Evolutionary conservation across 2,329 filamentous ascomycete genomes (phyloP), one percentile per base, ranked within the genome.

Genomic region (Elsinoe necatrix): DNA sequence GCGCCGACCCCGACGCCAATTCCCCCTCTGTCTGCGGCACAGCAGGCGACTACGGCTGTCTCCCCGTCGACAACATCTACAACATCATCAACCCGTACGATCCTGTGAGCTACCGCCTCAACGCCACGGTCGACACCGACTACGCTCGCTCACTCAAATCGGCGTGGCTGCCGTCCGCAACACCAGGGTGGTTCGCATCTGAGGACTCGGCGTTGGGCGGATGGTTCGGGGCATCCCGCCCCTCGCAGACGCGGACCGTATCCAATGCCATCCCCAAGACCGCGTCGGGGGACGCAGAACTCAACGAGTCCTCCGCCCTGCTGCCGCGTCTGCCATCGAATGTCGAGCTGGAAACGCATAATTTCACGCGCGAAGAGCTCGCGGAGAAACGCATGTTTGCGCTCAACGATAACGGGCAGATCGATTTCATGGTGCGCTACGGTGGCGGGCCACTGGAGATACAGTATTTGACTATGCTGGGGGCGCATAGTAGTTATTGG

Each of bases 401-500:
- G 6, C 80, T 98, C 3, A 98, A 98, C 63, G 93, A 98, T 65
- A 97, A 97, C 62, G 92, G 91, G 0, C 93, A 98, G 71, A 85
- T 98, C 39, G 93, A 98, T 69, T 98, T 83, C 71, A 95, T 86
- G 64, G 74, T 98, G 50, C 83, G 83, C 50, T 90, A 89, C 6
- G 87, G 89, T 0, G 86, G 88, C 1, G 93, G 93, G 0, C 86
- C 91, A 3, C 75, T 98, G 34, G 93, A 95, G 71, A 90, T 96
- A 21, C 91, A 97, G 71, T 98, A 98, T 68, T 72, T 97, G 34
- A 96, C 95, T 63, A 98, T 98, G 93, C 74, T 98, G 56, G 88
- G 89, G 57, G 93, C 93, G 7, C 93, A 98, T 71, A 90, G 88
- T 57, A 92, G 87, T 68, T 98, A 98, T 70, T 98, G 93, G 93